phyloP scores from a whole-genome alignment of 2,329 filamentous ascomycete genomes.

The Diaporthe citriasiana region DNA sequence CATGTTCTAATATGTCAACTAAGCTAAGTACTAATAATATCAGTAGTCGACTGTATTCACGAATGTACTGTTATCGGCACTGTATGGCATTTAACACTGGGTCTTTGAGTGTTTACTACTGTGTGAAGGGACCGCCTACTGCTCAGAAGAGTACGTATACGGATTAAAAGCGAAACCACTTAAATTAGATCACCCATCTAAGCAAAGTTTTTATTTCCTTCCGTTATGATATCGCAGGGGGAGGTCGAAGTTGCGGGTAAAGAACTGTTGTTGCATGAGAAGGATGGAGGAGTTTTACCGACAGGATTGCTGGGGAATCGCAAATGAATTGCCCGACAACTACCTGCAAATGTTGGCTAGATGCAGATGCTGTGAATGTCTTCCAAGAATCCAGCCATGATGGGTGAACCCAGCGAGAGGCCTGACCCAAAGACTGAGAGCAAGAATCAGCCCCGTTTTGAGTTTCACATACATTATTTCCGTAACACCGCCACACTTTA shows the following conservation, averaged over 20 bases:
- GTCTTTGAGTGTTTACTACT: not conserved
- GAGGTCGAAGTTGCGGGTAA: not conserved
- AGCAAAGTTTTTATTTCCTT: not conserved
- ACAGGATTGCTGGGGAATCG: not conserved
- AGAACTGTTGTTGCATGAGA: not conserved
- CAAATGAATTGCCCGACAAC: not conserved
- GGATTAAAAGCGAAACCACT: not conserved
- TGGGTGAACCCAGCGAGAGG: not conserved
- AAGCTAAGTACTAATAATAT: too few relatives aligned
- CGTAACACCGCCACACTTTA: too few relatives aligned
- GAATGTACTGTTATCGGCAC: too few relatives aligned
- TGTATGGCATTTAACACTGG: not conserved
- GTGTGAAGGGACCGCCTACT: not conserved
- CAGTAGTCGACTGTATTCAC: too few relatives aligned
- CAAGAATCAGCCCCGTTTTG: not conserved
- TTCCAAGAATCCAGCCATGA: not conserved
- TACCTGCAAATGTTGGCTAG: not conserved
- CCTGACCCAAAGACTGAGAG: not conserved
- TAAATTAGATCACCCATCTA: not conserved
- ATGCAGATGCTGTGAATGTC: not conserved
- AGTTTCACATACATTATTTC: too few relatives aligned
- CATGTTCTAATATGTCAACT: too few relatives aligned
- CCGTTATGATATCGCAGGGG: not conserved
- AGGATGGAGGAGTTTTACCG: not conserved
- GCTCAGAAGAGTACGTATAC: not conserved